These are phyloP conservation scores for Leucaena leucocephala DNA, from an alignment of 306 rosid species.

Conservation along the genomic window DNA sequence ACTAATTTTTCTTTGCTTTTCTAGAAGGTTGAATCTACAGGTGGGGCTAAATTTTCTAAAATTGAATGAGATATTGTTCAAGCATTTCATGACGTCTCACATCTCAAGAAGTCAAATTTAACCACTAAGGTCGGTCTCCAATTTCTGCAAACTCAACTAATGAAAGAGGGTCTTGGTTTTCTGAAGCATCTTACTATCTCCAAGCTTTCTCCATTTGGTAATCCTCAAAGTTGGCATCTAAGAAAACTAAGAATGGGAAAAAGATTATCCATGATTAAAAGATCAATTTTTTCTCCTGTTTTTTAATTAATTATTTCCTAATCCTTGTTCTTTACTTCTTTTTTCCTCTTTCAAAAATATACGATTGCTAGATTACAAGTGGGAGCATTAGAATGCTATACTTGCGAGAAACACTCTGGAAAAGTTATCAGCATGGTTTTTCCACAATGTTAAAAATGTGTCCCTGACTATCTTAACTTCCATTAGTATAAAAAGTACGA, in stretches of 20 bases:
- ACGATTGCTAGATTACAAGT: background rate
- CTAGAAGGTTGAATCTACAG: background rate
- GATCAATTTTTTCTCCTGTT: background rate
- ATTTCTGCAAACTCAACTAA: slow-evolving; percentile 18
- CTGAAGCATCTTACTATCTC: background rate
- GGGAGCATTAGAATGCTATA: background rate
- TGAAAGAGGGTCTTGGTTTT: slow-evolving; percentile 4
- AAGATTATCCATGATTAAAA: background rate
- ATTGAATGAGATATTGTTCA: slow-evolving; percentile 14
- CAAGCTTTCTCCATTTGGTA: slow-evolving; percentile 3
- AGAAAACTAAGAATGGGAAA: slow-evolving; percentile 4
- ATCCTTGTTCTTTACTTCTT: background rate
- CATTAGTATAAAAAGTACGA: slow-evolving; percentile 6
- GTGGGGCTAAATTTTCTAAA: slow-evolving; percentile 25
- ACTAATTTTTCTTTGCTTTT: slow-evolving; percentile 23
- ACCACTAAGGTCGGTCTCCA: slow-evolving; percentile 16
- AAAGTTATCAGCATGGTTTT: background rate
- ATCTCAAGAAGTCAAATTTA: slow-evolving; percentile 27
- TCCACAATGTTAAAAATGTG: background rate
- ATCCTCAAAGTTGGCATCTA: slow-evolving; percentile 1
- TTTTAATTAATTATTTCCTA: background rate
- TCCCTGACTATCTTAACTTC: background rate
- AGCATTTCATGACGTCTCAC: slow-evolving; percentile 31
- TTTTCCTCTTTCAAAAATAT: background rate
- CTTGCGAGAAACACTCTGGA: background rate